Conservation (phyloP, 2,329 filamentous ascomycete species). For the Hawksworthiomyces lignivorus region DNA sequence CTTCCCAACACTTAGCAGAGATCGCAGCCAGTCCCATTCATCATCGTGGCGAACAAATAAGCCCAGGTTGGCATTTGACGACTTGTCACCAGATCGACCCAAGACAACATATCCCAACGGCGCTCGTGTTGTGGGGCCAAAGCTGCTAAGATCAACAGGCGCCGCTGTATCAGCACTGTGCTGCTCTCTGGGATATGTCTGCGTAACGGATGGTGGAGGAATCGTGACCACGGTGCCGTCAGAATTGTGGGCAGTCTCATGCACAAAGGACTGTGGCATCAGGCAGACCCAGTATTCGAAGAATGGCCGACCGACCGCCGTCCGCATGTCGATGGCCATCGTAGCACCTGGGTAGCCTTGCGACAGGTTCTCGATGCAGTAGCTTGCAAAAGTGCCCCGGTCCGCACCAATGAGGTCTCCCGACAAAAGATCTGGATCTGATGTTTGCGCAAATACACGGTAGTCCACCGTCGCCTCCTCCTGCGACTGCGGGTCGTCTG, state of each 20-base stretch:
- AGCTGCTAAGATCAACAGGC: conserved; percentile 5
- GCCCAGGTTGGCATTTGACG: conserved; percentile 34
- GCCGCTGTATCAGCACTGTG: conserved; percentile 1
- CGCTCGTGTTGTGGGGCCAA: conserved; percentile 8
- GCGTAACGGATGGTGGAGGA: not conserved
- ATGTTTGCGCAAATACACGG: conserved; percentile 14
- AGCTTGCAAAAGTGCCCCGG: conserved; percentile 24
- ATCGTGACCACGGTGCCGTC: conserved; percentile 7
- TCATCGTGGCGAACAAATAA: conserved; percentile 35
- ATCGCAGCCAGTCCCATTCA: conserved; percentile 37
- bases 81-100: conserved; percentile 33
- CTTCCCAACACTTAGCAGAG: conserved; percentile 29
- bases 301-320: conserved; percentile 28
- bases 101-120: conserved; percentile 24
- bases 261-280: conserved; percentile 17
- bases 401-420: conserved; percentile 17
- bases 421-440: conserved; percentile 15
- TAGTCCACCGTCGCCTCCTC: conserved; percentile 12
- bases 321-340: conserved; percentile 28
- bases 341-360: conserved; percentile 31
- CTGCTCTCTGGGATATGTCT: not conserved
- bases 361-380: conserved; percentile 30
- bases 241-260: conserved; percentile 15
- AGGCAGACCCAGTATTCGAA: conserved; percentile 25
- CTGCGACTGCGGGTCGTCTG: conserved; percentile 8